These are phyloP conservation scores for Thraustotheca clavata DNA, from an alignment of 352 stramenopile species.

Conservation along the genomic window DNA sequence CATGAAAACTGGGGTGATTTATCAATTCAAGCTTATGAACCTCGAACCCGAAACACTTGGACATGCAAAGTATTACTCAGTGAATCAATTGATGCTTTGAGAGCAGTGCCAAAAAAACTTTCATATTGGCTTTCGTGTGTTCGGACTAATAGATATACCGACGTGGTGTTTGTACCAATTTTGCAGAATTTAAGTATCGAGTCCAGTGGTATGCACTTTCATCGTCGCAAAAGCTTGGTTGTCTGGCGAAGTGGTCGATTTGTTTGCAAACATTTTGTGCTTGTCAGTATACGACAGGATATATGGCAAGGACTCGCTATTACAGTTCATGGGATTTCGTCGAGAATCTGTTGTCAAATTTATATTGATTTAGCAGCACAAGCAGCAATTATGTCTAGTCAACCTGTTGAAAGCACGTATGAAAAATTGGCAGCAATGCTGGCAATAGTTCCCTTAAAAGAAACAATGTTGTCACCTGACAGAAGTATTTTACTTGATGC, in stretches of 20 bases:
- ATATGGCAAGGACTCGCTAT: background rate
- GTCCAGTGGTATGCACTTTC: background rate
- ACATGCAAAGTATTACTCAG: constrained; percentile 29
- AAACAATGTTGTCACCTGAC: background rate
- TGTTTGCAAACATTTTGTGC: background rate
- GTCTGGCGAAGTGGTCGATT: constrained; percentile 9
- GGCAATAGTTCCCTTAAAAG: background rate
- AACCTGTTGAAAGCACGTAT: background rate
- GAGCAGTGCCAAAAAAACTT: constrained; percentile 35
- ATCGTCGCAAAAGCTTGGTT: background rate
- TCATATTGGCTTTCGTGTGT: constrained; percentile 58
- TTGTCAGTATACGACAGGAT: constrained; percentile 13
- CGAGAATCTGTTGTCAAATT: background rate
- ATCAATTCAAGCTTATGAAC: constrained; percentile 43
- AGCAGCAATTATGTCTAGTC: too few species aligned
- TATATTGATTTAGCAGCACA: too few species aligned
- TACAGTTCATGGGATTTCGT: background rate
- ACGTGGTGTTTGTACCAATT: constrained; percentile 4
- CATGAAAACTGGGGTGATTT: constrained; percentile 79
- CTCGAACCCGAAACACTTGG: constrained; percentile 28
- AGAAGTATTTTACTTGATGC: background rate
- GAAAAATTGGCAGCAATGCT: background rate
- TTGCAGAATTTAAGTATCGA: constrained; percentile 12
- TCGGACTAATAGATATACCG: constrained; percentile 55
- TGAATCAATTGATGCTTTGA: constrained; percentile 31